Conservation (phyloP, 2,329 filamentous ascomycete genomes). For the Aspergillus candidus region DNA sequence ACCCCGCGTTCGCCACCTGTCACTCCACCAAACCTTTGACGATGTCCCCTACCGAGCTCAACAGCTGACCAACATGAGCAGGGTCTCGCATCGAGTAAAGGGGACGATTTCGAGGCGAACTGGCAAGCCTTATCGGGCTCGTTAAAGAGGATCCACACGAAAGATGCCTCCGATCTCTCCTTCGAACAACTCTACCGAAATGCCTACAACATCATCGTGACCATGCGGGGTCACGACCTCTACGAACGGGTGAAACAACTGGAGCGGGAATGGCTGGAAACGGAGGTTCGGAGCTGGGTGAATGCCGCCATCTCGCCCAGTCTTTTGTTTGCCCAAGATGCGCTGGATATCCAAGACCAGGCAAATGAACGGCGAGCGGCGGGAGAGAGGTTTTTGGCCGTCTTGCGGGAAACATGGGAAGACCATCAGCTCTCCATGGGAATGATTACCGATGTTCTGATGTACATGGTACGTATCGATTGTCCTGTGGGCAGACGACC, state of each 20-base stretch:
- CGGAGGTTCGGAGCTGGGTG: constrained; percentile 66
- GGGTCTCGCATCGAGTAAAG: constrained; percentile 51
- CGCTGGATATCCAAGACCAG: constrained; percentile 49
- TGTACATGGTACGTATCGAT: constrained; percentile 69
- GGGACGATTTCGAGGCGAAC: constrained; percentile 74
- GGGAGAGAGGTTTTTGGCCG: constrained; percentile 75
- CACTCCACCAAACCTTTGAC: too few relatives aligned
- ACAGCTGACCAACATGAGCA: constrained; percentile 24
- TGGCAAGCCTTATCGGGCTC: constrained; percentile 74
- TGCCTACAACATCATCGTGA: constrained; percentile 87
- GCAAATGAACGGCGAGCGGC: constrained; percentile 70
- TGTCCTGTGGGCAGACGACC: too few relatives aligned
- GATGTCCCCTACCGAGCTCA: too few relatives aligned
- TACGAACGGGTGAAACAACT: constrained; percentile 76
- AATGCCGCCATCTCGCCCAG: constrained; percentile 64
- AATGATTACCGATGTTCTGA: constrained; percentile 92
- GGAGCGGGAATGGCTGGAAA: constrained; percentile 73
- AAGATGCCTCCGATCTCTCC: constrained; percentile 81
- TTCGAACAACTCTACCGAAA: constrained; percentile 95
- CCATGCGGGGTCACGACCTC: constrained; percentile 74
- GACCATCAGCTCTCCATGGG: constrained; percentile 90
- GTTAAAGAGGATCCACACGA: constrained; percentile 80
- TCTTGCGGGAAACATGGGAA: constrained; percentile 72
- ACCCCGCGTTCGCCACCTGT: too few relatives aligned
- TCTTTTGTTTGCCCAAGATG: constrained; percentile 52